Evolutionary conservation across 805 yeast species (phyloP).

Genomic region (Pichia heedii): DNA sequence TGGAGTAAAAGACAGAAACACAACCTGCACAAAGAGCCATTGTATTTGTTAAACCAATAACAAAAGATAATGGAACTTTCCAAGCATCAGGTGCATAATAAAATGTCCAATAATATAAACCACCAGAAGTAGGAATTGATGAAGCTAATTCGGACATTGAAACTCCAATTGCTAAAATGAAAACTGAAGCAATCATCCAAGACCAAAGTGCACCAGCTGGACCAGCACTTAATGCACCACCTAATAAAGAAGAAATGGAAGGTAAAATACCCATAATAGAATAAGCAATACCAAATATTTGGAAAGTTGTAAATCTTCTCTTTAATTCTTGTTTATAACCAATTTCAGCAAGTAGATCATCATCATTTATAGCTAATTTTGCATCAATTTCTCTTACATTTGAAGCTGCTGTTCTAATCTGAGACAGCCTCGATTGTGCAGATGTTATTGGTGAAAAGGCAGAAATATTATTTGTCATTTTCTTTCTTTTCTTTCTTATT

Average conservation of each 20-base stretch:
- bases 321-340: slow-evolving; percentile 59
- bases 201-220: slow-evolving; percentile 65
- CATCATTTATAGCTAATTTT: slow-evolving; percentile 20
- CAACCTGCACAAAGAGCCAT: slow-evolving; percentile 54
- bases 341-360: slow-evolving; percentile 38
- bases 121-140: slow-evolving; percentile 66
- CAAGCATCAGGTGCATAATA: slow-evolving; percentile 49
- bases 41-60: slow-evolving; percentile 59
- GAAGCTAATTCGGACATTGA: slow-evolving; percentile 58
- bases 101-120: slow-evolving; percentile 59
- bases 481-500: too few relatives aligned
- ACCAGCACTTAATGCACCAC: slow-evolving; percentile 50
- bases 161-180: slow-evolving; percentile 46
- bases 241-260: slow-evolving; percentile 49
- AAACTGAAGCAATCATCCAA: slow-evolving; percentile 36
- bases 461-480: too few relatives aligned
- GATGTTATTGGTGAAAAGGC: slow-evolving; percentile 11
- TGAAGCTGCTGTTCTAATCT: slow-evolving; percentile 16
- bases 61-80: slow-evolving; percentile 43
- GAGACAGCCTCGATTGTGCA: slow-evolving; percentile 10
- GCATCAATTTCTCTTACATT: slow-evolving; percentile 25
- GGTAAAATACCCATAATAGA: slow-evolving; percentile 58
- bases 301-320: slow-evolving; percentile 48
- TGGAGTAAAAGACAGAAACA: slow-evolving; percentile 60
- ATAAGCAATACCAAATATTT: slow-evolving; percentile 55